Base-by-base conservation (phyloP, 495 filamentous ascomycete species). In the Diplogelasinospora grovesii region DNA sequence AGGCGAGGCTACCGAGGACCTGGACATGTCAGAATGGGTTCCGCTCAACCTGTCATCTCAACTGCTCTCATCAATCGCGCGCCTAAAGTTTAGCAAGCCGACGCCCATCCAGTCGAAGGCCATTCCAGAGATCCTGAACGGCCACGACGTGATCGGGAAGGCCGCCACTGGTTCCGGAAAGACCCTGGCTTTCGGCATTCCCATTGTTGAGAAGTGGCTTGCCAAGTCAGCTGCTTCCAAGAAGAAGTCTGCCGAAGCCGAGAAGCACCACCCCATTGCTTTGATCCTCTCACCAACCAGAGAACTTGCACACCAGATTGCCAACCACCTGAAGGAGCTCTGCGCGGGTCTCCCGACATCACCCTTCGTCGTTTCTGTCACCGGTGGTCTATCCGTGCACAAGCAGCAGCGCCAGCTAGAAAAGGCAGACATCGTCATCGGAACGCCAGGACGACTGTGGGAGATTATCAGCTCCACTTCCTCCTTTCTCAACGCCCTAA, bases 381-480 rank as follows among this genome's bases (percentile, higher is more conserved):
- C 89, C 2, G 92, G 92, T 49, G 92, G 92, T 8, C 63, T 98
- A 25, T 89, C 92, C 5, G 68, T 95, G 28, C 86, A 94, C 38
- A 97, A 97, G 63, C 92, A 98, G 54, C 79, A 89, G 50, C 75
- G 92, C 29, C 74, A 86, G 49, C 66, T 98, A 18, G 63, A 63
- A 18, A 73, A 70, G 38, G 89, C 86, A 7, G 86, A 96, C 53
- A 85, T 98, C 28, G 76, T 98, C 21, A 73, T 98, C 50, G 92
- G 85, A 21, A 98, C 92, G 0, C 92, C 92, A 2, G 92, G 92
- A 8, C 73, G 92, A 43, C 66, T 96, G 36, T 98, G 93, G 93
- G 93, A 98, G 55, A 78, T 96, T 18, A 75, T 97, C 23, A 86
- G 82, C 57, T 60, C 70, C n/a, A 66, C 60, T 47, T 60, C 49